Conservation (phyloP, 2,329 filamentous ascomycete genomes). For the Sclerotinia glacialis region DNA sequence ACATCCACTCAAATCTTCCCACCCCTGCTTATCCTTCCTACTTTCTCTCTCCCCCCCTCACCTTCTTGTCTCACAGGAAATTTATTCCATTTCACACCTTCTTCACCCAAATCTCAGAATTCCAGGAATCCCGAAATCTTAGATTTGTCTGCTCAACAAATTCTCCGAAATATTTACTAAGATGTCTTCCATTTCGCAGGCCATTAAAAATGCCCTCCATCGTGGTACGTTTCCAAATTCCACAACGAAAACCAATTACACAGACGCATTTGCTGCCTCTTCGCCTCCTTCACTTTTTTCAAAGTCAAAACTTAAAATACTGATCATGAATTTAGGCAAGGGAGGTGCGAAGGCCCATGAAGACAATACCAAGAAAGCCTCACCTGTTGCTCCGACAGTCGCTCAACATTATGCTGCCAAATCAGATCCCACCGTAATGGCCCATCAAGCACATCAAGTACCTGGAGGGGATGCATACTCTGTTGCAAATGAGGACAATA, state of each 20-base stretch:
- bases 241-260: not conserved
- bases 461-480: constrained; percentile 58
- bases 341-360: constrained; percentile 52
- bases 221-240: constrained; percentile 9
- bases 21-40: constrained; percentile 10
- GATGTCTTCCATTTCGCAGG: constrained; percentile 23
- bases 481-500: constrained; percentile 55
- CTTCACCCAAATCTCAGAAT: constrained; percentile 2
- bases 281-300: not conserved
- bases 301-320: not conserved
- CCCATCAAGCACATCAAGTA: constrained; percentile 52
- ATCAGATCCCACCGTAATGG: constrained; percentile 59
- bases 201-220: constrained; percentile 21
- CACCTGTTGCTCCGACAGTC: constrained; percentile 54
- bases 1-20: not conserved
- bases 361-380: constrained; percentile 49
- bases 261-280: not conserved
- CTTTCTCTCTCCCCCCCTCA: not conserved
- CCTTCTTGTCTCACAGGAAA: not conserved
- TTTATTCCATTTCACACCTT: not conserved
- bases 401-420: constrained; percentile 31
- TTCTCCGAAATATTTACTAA: constrained; percentile 10
- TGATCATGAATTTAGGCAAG: constrained; percentile 14
- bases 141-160: not conserved
- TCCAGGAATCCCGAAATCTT: not conserved